Evolutionary conservation across 108 stramenopile species (phyloP).

Genomic region (Fragilariopsis cylindrus): DNA sequence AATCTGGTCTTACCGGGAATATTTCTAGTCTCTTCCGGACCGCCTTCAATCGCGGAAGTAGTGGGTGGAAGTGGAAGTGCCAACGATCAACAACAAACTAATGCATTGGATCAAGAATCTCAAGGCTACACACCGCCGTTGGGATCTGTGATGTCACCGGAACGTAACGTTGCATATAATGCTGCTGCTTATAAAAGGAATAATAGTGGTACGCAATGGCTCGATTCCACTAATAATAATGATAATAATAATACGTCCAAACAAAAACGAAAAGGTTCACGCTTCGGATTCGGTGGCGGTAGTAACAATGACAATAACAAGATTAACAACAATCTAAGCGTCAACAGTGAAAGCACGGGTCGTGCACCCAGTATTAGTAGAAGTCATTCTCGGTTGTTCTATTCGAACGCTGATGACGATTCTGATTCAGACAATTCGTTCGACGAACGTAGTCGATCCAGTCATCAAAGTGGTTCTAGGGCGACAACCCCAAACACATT

Average conservation of each 20-base stretch:
- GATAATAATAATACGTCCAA: too few species aligned
- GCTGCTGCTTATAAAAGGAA: not conserved
- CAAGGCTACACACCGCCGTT: not conserved
- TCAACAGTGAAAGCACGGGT: not conserved
- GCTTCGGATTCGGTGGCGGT: not conserved
- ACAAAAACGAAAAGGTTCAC: not conserved
- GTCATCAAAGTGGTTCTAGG: not conserved
- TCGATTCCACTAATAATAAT: not conserved
- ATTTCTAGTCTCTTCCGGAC: constrained; percentile 14
- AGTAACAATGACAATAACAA: not conserved
- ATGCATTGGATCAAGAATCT: not conserved
- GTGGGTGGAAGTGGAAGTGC: not conserved
- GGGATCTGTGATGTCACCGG: not conserved
- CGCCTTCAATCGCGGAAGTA: not conserved
- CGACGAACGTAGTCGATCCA: constrained; percentile 17
- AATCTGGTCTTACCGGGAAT: constrained; percentile 11
- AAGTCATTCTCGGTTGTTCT: constrained; percentile 29
- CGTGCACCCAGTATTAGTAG: not conserved
- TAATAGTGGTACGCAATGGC: not conserved
- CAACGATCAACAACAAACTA: too few species aligned
- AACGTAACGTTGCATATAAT: not conserved
- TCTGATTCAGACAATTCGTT: constrained; percentile 42
- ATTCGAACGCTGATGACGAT: constrained; percentile 33
- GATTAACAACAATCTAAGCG: not conserved
- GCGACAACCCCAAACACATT: not conserved